These are phyloP conservation scores for Hordeum marinum DNA, from an alignment of 176 grass and related monocot species.

Conservation along the genomic window DNA sequence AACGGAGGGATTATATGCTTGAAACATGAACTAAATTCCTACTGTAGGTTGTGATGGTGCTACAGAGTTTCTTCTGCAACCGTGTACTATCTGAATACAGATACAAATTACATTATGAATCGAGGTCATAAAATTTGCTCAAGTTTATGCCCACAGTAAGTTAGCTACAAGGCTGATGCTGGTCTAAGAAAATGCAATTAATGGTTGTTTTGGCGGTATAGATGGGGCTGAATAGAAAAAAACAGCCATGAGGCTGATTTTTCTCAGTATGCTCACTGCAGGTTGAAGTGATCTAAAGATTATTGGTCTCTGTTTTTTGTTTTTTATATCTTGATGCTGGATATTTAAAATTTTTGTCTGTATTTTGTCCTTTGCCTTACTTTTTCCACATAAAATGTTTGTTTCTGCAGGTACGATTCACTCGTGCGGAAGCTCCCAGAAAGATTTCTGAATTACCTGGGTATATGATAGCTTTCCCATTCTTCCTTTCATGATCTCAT, in stretches of 20 bases:
- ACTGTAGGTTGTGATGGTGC: background rate
- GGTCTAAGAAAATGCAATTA: background rate
- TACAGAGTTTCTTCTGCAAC: background rate
- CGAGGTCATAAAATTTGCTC: background rate
- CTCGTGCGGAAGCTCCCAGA: slow-evolving; percentile 62
- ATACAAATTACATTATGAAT: background rate
- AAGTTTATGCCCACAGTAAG: background rate
- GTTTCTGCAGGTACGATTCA: slow-evolving; percentile 57
- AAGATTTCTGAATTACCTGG: slow-evolving; percentile 67
- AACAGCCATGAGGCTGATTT: background rate
- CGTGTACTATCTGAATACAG: background rate
- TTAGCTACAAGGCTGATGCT: background rate
- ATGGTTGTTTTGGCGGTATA: background rate
- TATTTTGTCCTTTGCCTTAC: background rate
- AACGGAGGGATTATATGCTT: too few species aligned
- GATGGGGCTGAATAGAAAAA: background rate
- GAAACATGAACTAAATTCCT: background rate
- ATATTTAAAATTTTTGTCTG: background rate
- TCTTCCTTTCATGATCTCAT: background rate
- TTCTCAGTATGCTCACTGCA: background rate
- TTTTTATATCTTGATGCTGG: background rate
- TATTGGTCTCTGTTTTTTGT: background rate
- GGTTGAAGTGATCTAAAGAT: background rate
- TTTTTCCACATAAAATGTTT: background rate
- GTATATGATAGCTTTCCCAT: slow-evolving; percentile 42